Evolutionary conservation across 305 asterid genomes (phyloP), one percentile per base, ranked within the genome.

Genomic region (Solanum hybrid): DNA sequence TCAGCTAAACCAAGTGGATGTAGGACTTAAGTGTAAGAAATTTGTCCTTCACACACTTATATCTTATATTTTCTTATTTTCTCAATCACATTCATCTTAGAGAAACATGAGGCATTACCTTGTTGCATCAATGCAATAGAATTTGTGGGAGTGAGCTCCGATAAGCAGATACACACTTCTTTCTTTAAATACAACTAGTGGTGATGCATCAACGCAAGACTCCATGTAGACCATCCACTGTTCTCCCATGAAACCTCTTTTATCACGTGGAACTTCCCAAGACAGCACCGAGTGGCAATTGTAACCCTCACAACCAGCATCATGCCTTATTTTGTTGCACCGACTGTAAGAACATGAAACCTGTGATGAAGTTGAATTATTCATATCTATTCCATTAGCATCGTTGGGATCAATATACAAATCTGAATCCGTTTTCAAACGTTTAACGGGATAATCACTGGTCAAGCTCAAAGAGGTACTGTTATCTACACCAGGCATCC

Each of bases 151-250:
- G 93, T 97, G 99, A 91, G 99, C 95, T 91, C 99, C 99, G 88
- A 96, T 93, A 95, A 96, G 95, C 85, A 97, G 69, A 91, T 87
- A 94, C 39, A 91, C 86, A 86, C 92, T 90, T 86, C 92, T 93
- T 92, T 92, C 98, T 85, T 90, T 95, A 39, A 92, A 91, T 92
- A 97, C 95, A 92, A 96, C 88, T 84, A 97, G 96, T 85, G 99
- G 99, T 74, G 99, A 97, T 86, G 99, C 99, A 92, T 97, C 99
- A 90, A 97, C 97, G 93, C 99, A 97, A 90, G 99, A 96, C 78
- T 92, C 95, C 96, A 94, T 89, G 92, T 93, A 90, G 82, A 95
- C 93, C 94, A 95, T 95, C 99, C 99, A 97, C 36, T 86, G 88
- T 90, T 94, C 93, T 89, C 57, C 93, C 96, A 97, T 89, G 90